Evolutionary conservation across 2,329 filamentous ascomycete species (phyloP).

Genomic region (Microascus cirrosus): DNA sequence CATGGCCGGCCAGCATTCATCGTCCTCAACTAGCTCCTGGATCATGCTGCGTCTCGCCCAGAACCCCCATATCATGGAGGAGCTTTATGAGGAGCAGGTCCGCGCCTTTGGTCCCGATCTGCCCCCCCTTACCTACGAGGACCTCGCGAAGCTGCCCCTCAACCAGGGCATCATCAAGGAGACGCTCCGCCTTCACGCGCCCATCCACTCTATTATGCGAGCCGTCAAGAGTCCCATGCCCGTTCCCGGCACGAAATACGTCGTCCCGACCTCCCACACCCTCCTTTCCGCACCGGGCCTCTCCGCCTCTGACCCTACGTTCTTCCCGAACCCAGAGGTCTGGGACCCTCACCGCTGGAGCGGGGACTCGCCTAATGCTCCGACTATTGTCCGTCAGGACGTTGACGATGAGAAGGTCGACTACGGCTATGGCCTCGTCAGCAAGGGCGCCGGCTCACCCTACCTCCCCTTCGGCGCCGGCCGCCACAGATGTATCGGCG

Average conservation of each 20-base stretch:
- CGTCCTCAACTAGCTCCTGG: conserved; percentile 75
- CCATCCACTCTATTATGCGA: conserved; percentile 91
- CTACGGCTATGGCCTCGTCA: conserved; percentile 87
- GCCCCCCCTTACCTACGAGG: conserved; percentile 58
- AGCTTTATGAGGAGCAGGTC: conserved; percentile 75
- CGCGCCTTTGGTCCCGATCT: conserved; percentile 61
- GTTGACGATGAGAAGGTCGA: conserved; percentile 71
- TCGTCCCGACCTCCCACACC: conserved; percentile 69
- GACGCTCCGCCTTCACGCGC: conserved; percentile 80
- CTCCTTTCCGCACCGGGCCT: conserved; percentile 81
- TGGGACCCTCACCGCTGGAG: conserved; percentile 96
- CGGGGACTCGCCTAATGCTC: conserved; percentile 45
- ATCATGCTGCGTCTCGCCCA: conserved; percentile 73
- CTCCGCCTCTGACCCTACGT: conserved; percentile 56
- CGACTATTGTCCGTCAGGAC: conserved; percentile 31
- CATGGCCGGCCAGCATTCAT: conserved; percentile 87
- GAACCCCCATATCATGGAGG: conserved; percentile 66
- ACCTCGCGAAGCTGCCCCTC: conserved; percentile 66
- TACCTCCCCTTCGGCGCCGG: conserved; percentile 93
- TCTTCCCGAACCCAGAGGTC: conserved; percentile 69
- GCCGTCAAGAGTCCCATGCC: conserved; percentile 82
- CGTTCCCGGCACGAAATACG: conserved; percentile 70
- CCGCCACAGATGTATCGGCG: conserved; percentile 87
- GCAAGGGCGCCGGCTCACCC: conserved; percentile 79
- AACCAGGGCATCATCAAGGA: conserved; percentile 83